Percentiles rank a stretch among this genome's conserved stretches.
These are phyloP conservation scores for Zygnema cylindricum DNA, from an alignment of 139 green algal genomes.

Conservation along the genomic window DNA sequence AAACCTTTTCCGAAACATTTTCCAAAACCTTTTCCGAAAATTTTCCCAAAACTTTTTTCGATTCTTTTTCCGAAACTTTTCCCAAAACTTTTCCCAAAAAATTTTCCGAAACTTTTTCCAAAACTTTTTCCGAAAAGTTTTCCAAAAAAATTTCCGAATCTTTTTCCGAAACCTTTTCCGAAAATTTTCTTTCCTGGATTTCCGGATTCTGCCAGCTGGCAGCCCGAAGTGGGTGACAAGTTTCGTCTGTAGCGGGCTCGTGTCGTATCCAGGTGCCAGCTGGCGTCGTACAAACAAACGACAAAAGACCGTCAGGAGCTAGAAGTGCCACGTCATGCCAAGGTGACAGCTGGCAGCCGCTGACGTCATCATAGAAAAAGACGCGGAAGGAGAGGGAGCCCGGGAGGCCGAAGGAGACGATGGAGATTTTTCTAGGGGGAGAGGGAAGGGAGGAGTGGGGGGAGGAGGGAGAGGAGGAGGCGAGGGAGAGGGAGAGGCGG, in stretches of 20 bases:
- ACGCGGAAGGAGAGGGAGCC: not conserved
- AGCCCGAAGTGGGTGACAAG: not conserved
- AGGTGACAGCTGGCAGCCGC: slow-evolving; percentile 7
- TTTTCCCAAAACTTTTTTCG: too few species aligned
- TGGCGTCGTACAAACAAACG: not conserved
- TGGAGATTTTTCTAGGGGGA: not conserved
- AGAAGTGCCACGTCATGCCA: not conserved
- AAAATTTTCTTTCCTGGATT: too few species aligned
- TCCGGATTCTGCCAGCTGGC: too few species aligned
- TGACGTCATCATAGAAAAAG: not conserved
- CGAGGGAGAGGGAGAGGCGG: not conserved
- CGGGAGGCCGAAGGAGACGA: slow-evolving; percentile 6
- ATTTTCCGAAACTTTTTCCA: too few species aligned
- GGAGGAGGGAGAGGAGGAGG: not conserved
- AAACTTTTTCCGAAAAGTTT: too few species aligned
- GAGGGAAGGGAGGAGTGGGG: slow-evolving; percentile 2
- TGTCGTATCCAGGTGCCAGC: not conserved
- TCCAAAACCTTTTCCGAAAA: too few species aligned
- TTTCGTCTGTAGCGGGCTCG: not conserved
- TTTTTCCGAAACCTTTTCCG: too few species aligned
- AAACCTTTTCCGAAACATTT: too few species aligned
- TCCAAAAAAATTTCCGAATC: too few species aligned
- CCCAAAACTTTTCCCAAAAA: too few species aligned
- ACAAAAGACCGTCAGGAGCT: not conserved
- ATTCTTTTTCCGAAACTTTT: too few species aligned